Base-by-base conservation (phyloP, 768 basidiomycete species). In the Sutorius australiensis region DNA sequence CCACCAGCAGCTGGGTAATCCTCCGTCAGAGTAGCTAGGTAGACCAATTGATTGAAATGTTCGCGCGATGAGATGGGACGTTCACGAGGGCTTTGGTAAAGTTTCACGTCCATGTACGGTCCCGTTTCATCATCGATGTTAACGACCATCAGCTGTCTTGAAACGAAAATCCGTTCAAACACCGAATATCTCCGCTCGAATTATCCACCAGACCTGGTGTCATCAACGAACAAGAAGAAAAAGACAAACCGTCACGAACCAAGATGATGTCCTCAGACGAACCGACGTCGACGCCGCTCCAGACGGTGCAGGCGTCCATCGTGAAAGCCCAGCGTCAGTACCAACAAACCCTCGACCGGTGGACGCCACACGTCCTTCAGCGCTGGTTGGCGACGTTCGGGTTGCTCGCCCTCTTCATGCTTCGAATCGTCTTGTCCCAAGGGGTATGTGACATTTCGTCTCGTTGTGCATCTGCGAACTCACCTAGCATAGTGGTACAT, bases 301-400 rank as follows among this genome's bases (percentile, higher is more conserved):
- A 69, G 46, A 58, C 66, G 8, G 59, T 57, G 16, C 70, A 71
- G 38, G 52, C 57, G 12, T 57, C 53, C 7, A 10, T 69, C n/a
- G 45, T 59, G 5, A 83, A 81, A 62, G 48, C 79, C n/a, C 80
- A 81, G 62, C 81, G 92, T 28, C 83, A 86, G 66, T 94, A 95
- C 68, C 93, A 95, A 69, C 84, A 87, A 65, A 70, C 82, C 24
- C 80, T 98, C n/a, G 97, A 99, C 77, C 82, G 90, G 24, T 85
- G 87, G 76, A 97, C 95, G 3, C 97, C 97, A 0, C 84, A 92
- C 66, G 80, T 87, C 30, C 71, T 92, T n/a, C 80, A 95, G 62
- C 82, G 97, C 54, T 99, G 97, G 97, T 62, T 91, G 24, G 82
- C 77, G 34, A 91, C 92, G 3, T 76, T 76, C 4, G 89, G 79